Evolutionary conservation across 140 eudicot genomes (phyloP), one percentile per base, ranked within the genome.

Genomic region (Senecio squalidus): DNA sequence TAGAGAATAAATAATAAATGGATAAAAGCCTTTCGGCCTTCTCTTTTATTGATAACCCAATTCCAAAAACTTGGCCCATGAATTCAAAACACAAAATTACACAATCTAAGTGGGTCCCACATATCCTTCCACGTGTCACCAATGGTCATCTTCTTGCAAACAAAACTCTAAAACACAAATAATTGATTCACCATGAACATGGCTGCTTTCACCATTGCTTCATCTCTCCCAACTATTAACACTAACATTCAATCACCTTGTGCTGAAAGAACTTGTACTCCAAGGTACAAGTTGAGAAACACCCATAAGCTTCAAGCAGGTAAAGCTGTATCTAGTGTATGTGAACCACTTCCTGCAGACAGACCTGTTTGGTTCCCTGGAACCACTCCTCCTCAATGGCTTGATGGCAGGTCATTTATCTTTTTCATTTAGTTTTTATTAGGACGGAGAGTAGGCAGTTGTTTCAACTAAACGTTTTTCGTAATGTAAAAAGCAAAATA

Each of bases 341-440:
- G 97, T 66, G 86, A 77, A 34, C 97, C 97, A 68, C 95, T 89
- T 73, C 95, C 97, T 55, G 88, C 94, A 3, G 97, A 90, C 64
- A 83, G 97, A 72, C 97, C 97, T 3, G 34, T 90, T 21, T 90
- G 97, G 97, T 90, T 90, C 75, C 97, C 97, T 27, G 97, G 97
- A 48, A 76, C 80, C 67, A 40, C 95, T 9, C 94, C 97, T 51
- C 97, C 97, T 26, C 68, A 71, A 26, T 85, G 95, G 97, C 95
- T 90, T 22, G 97, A 90, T 76, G 95, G 97, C 74, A 90, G 97
- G 95, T 90, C 69, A n/a, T 11, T 18, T 10, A n/a, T 33, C 27
- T 60, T 21, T 11, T 39, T 14, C 21, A 22, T 4, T 18, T 10
- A 2, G 14, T 2, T 10, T 38, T 4, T 11, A n/a, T n/a, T n/a